These are phyloP conservation scores for Cyanodermella asteris DNA, from an alignment of 2,329 filamentous ascomycete species.

Conservation along the genomic window DNA sequence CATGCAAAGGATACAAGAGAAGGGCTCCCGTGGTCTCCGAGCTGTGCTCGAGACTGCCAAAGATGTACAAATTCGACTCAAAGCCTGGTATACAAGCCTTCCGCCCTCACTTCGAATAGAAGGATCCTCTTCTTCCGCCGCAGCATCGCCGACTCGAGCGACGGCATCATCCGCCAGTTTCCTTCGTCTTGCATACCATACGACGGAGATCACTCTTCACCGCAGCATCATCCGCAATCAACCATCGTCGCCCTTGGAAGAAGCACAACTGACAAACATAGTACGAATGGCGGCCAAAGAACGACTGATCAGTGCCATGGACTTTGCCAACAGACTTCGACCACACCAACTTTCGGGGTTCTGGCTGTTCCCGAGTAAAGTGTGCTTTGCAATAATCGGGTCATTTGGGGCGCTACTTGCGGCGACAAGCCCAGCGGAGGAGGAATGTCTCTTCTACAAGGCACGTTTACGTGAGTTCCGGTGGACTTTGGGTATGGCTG, in stretches of 20 bases:
- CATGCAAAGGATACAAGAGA: conserved; percentile 20
- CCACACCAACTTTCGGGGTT: conserved; percentile 24
- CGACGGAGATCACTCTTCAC: conserved; percentile 20
- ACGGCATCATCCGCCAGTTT: no score
- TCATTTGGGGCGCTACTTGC: conserved; percentile 81
- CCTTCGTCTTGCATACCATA: conserved; percentile 23
- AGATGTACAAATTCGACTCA: conserved; percentile 29
- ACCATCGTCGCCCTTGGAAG: conserved; percentile 9
- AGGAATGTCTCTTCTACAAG: conserved; percentile 86
- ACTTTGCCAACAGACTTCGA: conserved; percentile 22
- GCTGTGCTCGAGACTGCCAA: conserved; percentile 30
- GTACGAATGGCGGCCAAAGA: conserved; percentile 22
- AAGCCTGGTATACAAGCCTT: conserved; percentile 29
- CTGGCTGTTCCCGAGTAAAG: conserved; percentile 24
- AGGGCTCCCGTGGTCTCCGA: conserved; percentile 23
- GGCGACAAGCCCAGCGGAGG: conserved; percentile 66
- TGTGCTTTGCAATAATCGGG: conserved; percentile 81
- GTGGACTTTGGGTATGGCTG: conserved; percentile 74
- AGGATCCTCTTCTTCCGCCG: no score
- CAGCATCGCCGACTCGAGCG: no score
- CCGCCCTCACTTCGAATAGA: no score
- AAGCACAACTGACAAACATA: conserved; percentile 14
- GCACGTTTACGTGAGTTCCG: conserved; percentile 69
- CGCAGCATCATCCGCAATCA: conserved; percentile 13
- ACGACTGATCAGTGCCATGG: conserved; percentile 21